These are phyloP conservation scores for Eucalyptus melliodora DNA, from an alignment of 345 rosid species.

Conservation along the genomic window DNA sequence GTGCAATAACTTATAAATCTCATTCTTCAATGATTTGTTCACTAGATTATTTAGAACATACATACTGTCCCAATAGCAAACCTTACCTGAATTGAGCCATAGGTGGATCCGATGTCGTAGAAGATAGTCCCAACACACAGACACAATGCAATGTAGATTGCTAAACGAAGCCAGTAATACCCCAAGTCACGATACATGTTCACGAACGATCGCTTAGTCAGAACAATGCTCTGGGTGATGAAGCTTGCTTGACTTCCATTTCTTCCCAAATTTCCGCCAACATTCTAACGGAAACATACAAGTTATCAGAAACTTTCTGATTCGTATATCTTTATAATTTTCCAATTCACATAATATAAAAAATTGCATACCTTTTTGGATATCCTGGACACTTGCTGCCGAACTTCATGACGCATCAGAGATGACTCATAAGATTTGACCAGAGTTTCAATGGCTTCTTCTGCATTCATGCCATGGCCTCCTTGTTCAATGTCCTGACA, in stretches of 20 bases:
- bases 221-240: slow-evolving; percentile 22
- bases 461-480: neutral
- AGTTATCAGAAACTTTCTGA: neutral
- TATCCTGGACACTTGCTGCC: slow-evolving; percentile 6
- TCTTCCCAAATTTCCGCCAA: neutral
- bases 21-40: neutral
- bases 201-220: slow-evolving; percentile 32
- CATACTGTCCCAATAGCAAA: neutral
- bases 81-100: slow-evolving; percentile 44
- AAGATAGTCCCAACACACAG: slow-evolving; percentile 36
- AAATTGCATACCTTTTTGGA: slow-evolving; percentile 7
- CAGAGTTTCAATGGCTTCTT: slow-evolving; percentile 28
- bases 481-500: slow-evolving; percentile 34
- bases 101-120: slow-evolving; percentile 5
- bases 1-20: neutral
- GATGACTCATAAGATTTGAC: slow-evolving; percentile 26
- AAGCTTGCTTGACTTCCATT: slow-evolving; percentile 16
- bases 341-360: neutral
- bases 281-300: neutral
- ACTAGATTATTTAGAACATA: neutral
- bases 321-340: neutral
- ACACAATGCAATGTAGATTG: slow-evolving; percentile 28
- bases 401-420: slow-evolving; percentile 5
- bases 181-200: slow-evolving; percentile 61
- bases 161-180: slow-evolving; percentile 56